Conservation (phyloP, 192 early-diverging fungal genomes). For the Coemansia umbellata region DNA sequence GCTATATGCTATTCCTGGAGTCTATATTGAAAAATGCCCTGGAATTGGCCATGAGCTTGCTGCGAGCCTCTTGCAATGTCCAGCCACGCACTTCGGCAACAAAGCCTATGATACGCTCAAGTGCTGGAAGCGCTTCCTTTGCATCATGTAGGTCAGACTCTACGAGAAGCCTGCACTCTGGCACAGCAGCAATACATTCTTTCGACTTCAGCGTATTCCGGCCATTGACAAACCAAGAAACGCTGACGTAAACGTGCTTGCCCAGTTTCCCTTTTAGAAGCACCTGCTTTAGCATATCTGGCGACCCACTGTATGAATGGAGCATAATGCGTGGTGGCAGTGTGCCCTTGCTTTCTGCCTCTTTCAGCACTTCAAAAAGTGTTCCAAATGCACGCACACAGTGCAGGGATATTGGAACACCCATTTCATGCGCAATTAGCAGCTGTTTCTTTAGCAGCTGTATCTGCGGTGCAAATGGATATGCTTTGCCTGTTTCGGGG, state of each 20-base stretch:
- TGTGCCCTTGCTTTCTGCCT: constrained; percentile 9
- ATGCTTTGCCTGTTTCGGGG: constrained; percentile 13
- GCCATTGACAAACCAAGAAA: constrained; percentile 74
- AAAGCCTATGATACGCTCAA: constrained; percentile 17
- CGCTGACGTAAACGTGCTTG: constrained; percentile 68
- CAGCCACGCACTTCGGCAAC: constrained; percentile 36
- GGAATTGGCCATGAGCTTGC: constrained; percentile 20
- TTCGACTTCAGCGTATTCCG: constrained; percentile 39
- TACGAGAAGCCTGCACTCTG: constrained; percentile 72
- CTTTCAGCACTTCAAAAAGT: constrained; percentile 44
- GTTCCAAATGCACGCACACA: constrained; percentile 73
- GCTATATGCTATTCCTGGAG: no score
- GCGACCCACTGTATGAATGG: constrained; percentile 82
- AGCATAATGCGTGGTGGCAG: constrained; percentile 72
- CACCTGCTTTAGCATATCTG: constrained; percentile 59
- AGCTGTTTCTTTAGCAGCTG: constrained; percentile 63
- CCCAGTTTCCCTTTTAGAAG: constrained; percentile 29
- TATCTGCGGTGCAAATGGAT: constrained; percentile 38
- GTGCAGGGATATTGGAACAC: constrained; percentile 68
- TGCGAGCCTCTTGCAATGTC: constrained; percentile 12
- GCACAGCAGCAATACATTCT: constrained; percentile 66
- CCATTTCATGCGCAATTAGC: constrained; percentile 61
- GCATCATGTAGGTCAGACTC: constrained; percentile 74
- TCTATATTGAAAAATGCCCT: constrained; percentile 22
- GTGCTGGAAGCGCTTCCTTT: constrained; percentile 6